These are phyloP conservation scores for Parathielavia appendiculata DNA, from an alignment of 495 filamentous ascomycete genomes.

Conservation along the genomic window DNA sequence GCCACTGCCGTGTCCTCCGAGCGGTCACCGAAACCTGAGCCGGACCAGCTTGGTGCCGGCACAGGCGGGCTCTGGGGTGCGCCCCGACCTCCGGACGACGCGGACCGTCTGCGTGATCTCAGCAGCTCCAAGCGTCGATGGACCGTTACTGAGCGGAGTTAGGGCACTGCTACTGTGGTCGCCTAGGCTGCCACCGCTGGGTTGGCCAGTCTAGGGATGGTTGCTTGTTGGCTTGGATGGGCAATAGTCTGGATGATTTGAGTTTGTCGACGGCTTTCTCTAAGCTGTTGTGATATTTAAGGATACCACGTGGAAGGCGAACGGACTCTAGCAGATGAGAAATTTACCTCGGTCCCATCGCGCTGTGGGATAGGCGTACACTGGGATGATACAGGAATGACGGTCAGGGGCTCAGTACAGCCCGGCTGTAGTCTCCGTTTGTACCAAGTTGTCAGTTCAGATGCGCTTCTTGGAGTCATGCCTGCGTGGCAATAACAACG, in stretches of 20 bases:
- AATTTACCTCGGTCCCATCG: too few relatives aligned
- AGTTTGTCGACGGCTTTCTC: too few relatives aligned
- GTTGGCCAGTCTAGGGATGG: background rate
- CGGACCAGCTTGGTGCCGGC: slow-evolving; percentile 22
- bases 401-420: background rate
- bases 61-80: slow-evolving; percentile 38
- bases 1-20: slow-evolving; percentile 1
- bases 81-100: slow-evolving; percentile 34
- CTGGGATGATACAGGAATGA: background rate
- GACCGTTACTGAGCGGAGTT: slow-evolving; percentile 40
- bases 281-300: too few relatives aligned
- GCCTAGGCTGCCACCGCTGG: background rate
- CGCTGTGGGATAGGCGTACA: background rate
- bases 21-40: slow-evolving; percentile 10
- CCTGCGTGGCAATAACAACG: too few relatives aligned
- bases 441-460: too few relatives aligned
- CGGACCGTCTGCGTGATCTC: slow-evolving; percentile 34
- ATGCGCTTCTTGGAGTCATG: too few relatives aligned
- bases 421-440: too few relatives aligned
- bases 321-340: background rate
- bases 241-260: background rate
- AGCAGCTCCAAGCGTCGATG: slow-evolving; percentile 41
- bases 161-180: background rate
- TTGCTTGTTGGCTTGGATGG: background rate
- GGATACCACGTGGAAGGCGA: too few relatives aligned